Evolutionary conservation across 2,329 filamentous ascomycete genomes (phyloP).

Genomic region (Colletotrichum sojae): DNA sequence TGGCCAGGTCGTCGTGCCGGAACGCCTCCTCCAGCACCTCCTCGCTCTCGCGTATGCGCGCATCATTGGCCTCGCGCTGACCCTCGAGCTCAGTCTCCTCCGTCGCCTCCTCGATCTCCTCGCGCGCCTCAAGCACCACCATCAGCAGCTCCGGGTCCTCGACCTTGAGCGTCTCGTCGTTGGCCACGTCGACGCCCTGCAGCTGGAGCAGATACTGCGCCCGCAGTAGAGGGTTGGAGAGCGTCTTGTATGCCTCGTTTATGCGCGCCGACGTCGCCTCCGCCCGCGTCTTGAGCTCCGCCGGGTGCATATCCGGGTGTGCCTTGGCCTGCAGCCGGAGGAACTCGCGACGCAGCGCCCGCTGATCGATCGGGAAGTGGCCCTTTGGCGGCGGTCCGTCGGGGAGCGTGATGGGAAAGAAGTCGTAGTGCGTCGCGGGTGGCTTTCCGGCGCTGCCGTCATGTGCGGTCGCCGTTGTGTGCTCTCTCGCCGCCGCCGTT

Average conservation of each 20-base stretch:
- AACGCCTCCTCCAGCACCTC: conserved; percentile 75
- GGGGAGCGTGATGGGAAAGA: conserved; percentile 88
- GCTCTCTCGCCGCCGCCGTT: conserved; percentile 13
- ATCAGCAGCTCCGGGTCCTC: conserved; percentile 79
- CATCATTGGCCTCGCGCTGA: conserved; percentile 77
- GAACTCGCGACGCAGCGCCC: conserved; percentile 85
- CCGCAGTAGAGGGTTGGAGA: conserved; percentile 81
- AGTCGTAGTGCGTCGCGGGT: conserved; percentile 80
- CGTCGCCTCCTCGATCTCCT: conserved; percentile 80
- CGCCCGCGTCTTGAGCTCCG: conserved; percentile 70
- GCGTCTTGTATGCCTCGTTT: conserved; percentile 92
- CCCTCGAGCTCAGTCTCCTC: conserved; percentile 74
- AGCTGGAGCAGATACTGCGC: conserved; percentile 90
- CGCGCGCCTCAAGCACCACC: conserved; percentile 84
- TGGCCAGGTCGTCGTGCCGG: conserved; percentile 73
- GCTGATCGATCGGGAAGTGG: conserved; percentile 80
- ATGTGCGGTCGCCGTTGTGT: conserved; percentile 9
- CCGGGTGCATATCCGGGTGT: conserved; percentile 79
- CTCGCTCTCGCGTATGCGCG: conserved; percentile 75
- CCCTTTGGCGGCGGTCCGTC: conserved; percentile 82
- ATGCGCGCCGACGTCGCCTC: conserved; percentile 86
- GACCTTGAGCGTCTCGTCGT: conserved; percentile 81
- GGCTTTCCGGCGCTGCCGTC: conserved; percentile 14
- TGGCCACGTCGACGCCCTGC: conserved; percentile 81
- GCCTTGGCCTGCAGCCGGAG: conserved; percentile 83